Conservation (phyloP, 768 basidiomycete species). For the Podaxis sp. region DNA sequence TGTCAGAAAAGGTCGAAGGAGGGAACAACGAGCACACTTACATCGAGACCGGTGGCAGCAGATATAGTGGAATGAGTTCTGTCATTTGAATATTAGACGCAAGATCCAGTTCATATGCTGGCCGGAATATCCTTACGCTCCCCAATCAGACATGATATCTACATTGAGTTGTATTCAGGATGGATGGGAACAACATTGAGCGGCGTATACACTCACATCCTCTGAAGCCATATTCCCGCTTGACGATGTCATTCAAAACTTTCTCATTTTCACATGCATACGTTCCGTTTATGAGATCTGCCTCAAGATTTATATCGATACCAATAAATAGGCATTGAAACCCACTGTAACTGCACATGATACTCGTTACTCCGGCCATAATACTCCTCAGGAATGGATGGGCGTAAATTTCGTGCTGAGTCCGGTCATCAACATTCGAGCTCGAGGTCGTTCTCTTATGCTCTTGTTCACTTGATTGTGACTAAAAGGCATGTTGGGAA, state of each 20-base stretch:
- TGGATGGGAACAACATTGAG: not conserved
- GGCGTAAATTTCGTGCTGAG: conserved; percentile 72
- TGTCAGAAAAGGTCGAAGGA: not conserved
- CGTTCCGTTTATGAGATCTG: conserved; percentile 66
- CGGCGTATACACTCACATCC: conserved; percentile 44
- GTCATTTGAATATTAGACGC: not conserved
- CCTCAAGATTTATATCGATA: not conserved
- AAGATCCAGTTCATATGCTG: not conserved
- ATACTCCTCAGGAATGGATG: conserved; percentile 70
- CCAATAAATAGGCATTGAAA: not conserved
- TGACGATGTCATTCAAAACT: conserved; percentile 68
- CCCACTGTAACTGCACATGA: conserved; percentile 80
- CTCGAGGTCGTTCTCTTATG: conserved; percentile 50
- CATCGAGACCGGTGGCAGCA: conserved; percentile 62
- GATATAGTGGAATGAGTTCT: conserved; percentile 58
- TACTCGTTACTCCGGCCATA: conserved; percentile 68
- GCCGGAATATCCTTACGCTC: conserved; percentile 38
- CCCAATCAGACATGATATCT: conserved; percentile 78
- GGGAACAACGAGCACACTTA: conserved; percentile 23
- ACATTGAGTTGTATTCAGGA: not conserved
- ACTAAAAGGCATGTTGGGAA: not conserved
- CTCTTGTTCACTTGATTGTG: conserved; percentile 59
- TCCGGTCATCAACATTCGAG: conserved; percentile 78
- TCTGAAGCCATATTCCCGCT: conserved; percentile 74
- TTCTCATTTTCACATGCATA: conserved; percentile 77